Evolutionary conservation across 176 grass and related monocot species (phyloP).

Genomic region (Thalia dealbata): DNA sequence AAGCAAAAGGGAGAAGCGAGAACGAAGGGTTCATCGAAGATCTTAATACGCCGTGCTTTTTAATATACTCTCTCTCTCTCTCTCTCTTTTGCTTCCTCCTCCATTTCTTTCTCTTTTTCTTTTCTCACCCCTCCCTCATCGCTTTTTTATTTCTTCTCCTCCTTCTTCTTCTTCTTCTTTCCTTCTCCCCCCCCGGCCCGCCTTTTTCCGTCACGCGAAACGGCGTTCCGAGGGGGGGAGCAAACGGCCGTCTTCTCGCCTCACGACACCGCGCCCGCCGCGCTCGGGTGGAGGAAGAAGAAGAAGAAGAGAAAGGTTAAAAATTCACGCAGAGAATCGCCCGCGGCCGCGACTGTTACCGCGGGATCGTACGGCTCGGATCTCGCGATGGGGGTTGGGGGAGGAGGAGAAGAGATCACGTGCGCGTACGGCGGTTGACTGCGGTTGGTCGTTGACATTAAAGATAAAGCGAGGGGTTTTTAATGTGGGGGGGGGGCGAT

Average conservation of each 20-base stretch:
- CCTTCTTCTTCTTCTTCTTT: too few relatives aligned
- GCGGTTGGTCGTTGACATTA: neutral
- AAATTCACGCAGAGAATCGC: neutral
- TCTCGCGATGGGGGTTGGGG: neutral
- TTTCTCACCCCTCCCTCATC: neutral
- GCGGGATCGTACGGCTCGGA: neutral
- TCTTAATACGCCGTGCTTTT: neutral
- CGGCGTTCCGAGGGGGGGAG: neutral
- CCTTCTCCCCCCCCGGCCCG: neutral
- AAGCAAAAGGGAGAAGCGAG: neutral
- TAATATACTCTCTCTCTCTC: too few relatives aligned
- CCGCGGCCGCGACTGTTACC: neutral
- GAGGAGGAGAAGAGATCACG: neutral
- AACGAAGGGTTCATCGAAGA: neutral
- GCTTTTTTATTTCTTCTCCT: neutral
- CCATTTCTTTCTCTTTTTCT: neutral
- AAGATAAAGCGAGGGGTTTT: neutral
- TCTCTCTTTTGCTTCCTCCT: too few relatives aligned
- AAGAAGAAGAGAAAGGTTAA: neutral
- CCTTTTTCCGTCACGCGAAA: slow-evolving; percentile 4
- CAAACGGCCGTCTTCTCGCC: neutral
- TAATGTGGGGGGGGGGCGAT: neutral
- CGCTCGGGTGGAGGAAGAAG: too few relatives aligned
- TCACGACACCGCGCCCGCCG: neutral
- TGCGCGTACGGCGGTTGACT: slow-evolving; percentile 12